Base-by-base conservation (phyloP, 768 basidiomycete genomes). In the Tricholoma bakamatsutake region DNA sequence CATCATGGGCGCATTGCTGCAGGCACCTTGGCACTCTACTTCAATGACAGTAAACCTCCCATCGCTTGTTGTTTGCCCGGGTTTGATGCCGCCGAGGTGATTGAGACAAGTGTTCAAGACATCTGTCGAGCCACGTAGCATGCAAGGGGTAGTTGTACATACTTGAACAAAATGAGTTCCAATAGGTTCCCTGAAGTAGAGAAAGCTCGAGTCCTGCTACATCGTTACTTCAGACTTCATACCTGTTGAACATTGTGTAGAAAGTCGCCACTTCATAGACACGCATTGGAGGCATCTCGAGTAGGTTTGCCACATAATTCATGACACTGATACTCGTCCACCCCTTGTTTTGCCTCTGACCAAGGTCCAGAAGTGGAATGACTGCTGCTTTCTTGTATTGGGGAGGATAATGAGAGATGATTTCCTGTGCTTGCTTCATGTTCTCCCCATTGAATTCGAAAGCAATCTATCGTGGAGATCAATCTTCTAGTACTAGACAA, bases 221-320 rank as follows among this genome's bases (percentile, higher is more conserved):
- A 49, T 24, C 12, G 13, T 27, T 21, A 47, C 15, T 39, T 21
- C 17, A 30, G n/a, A 43, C n/a, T 34, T 24, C 81, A 64, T 56
- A 92, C 92, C 95, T 83, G 78, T 98, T 99, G 81, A 98, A 98
- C 96, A 99, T 98, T 63, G 97, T 99, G 73, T 99, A 99, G 76
- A 99, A 99, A 12, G 93, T 95, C 15, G 96, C 96, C 50, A 99
- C 97, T 73, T 99, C 97, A 69, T 99, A 99, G 1, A 98, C 97
- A 9, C 97, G 89, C 97, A 99, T 98, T 52, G 92, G 91, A 9
- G 90, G 92, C 83, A 99, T 88, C 65, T 89, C 93, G 30, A 98
- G 80, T 31, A 96, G 76, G 61, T 90, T 88, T 1, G 97, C 97
- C 53, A 99, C 88, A 64, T 94, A 92, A 75, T 99, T 98, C 97